Base-by-base conservation (phyloP, 2,329 filamentous ascomycete species). In the Penicillium italicum region DNA sequence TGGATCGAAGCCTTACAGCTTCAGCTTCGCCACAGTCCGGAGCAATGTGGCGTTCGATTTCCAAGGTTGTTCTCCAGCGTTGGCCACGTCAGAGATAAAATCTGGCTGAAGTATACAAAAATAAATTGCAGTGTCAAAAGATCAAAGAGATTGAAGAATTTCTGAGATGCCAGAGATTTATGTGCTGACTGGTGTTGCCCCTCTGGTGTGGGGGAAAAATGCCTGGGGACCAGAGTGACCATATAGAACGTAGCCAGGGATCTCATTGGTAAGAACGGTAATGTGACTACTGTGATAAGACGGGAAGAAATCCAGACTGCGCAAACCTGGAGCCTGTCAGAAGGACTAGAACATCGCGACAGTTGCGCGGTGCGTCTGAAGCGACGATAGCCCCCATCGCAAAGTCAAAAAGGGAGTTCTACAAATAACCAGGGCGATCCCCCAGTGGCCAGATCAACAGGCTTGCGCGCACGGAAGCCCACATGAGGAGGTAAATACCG, bases 1-100 rank as follows among this genome's bases (percentile, higher is more conserved):
- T 62, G 51, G 62, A 61, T 64, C 59, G 48, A 49, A 53, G 43
- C 51, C 50, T 58, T 49, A 49, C 52, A 62, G 54, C 67, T 70
- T 69, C 69, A 73, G 59, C 57, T 74, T 68, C 72, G 72, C 72
- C 72, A 74, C 72, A 73, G 64, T 62, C 53, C 62, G 63, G 63
- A 66, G 65, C 59, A 60, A 53, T 63, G 61, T 65, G 62, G 63
- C 62, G 56, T 53, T 38, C 18, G 28, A 34, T 47, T 46, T 45
- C 52, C 52, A 55, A 49, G 52, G 53, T 55, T 61, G 9, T 63
- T 57, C 55, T 8, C 52, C 56, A 58, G 59, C 57, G 55, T 55
- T 53, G 60, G 56, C 63, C 71, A 73, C 70, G 71, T 73, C 71
- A 73, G 68, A 67, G 61, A 56, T 58, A 42, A 41, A 50, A 52